Evolutionary conservation across 805 yeast species (phyloP).

Genomic region (Yarrowia osloensis): DNA sequence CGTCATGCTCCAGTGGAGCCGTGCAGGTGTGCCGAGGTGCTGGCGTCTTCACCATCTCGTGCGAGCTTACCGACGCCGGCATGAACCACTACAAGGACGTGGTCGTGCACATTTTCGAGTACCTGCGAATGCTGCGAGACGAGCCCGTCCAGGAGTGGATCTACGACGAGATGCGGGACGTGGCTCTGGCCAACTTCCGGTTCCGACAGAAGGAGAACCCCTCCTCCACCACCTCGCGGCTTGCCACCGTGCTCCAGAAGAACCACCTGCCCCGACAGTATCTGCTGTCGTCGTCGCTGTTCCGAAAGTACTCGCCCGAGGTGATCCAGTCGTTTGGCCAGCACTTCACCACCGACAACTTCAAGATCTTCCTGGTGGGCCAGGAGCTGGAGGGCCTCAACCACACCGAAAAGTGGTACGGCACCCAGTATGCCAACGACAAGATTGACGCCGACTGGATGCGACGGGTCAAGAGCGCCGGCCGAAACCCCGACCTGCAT

Average conservation of each 20-base stretch:
- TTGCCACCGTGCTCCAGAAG: constrained; percentile 64
- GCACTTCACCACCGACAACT: constrained; percentile 58
- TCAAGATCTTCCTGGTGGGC: constrained; percentile 58
- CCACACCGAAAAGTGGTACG: constrained; percentile 80
- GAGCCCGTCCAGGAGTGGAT: constrained; percentile 76
- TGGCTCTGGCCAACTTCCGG: constrained; percentile 69
- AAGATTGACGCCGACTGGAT: constrained; percentile 45
- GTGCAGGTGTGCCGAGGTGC: constrained; percentile 57
- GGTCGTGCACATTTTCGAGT: constrained; percentile 64
- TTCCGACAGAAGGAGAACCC: constrained; percentile 78
- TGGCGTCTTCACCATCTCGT: constrained; percentile 65
- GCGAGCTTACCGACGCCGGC: constrained; percentile 79
- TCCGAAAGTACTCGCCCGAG: constrained; percentile 60
- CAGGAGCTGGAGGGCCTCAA: constrained; percentile 54
- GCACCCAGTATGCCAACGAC: constrained; percentile 68
- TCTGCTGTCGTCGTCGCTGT: constrained; percentile 58
- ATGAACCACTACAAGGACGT: constrained; percentile 59
- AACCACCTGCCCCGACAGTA: constrained; percentile 61
- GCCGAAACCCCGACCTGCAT: constrained; percentile 47
- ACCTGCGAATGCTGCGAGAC: constrained; percentile 59
- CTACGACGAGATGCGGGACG: constrained; percentile 70
- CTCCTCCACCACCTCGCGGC: constrained; percentile 66
- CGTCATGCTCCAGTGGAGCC: constrained; percentile 72
- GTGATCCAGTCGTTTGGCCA: constrained; percentile 53
- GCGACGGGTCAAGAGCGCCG: constrained; percentile 41